A percentile compares a stretch with the other conserved stretches of the same genome.
phyloP scores from a whole-genome alignment of 208 protist species.

The Balamuthia mandrillaris region DNA sequence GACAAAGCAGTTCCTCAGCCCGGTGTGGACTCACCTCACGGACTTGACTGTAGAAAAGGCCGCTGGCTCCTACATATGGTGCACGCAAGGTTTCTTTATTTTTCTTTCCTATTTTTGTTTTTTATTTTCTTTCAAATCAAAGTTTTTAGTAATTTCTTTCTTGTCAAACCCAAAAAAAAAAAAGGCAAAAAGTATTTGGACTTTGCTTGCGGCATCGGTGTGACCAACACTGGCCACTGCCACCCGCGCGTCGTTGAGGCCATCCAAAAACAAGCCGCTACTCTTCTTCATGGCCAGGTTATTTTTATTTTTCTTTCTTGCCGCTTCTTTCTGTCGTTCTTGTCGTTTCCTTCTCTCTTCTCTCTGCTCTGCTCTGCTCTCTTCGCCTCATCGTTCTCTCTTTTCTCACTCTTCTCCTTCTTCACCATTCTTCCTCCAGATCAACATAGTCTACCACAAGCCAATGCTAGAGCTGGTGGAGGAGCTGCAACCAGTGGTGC shows the following conservation, averaged over 20 bases:
- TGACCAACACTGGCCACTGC: constrained; percentile 46
- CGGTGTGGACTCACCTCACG: constrained; percentile 10
- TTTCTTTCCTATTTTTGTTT: neutral
- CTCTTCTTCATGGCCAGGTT: neutral
- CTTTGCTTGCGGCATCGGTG: constrained; percentile 47
- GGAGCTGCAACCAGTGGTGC: neutral
- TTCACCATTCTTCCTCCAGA: too few relatives aligned
- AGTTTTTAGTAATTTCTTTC: neutral
- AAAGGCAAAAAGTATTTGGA: constrained; percentile 31
- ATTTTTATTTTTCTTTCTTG: neutral
- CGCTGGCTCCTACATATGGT: neutral
- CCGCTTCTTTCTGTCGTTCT: too few relatives aligned
- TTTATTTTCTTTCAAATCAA: neutral
- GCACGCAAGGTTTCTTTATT: neutral
- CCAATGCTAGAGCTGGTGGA: constrained; percentile 3
- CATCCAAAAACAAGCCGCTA: neutral
- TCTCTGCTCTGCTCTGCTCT: too few relatives aligned
- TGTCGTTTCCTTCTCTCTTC: too few relatives aligned
- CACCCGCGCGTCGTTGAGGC: constrained; percentile 46
- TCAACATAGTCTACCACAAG: constrained; percentile 10
- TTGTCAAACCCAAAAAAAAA: neutral
- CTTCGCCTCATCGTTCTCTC: neutral
- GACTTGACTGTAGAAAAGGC: neutral
- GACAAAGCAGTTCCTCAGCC: neutral
- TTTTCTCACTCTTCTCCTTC: too few relatives aligned